These are phyloP conservation scores for Bipolaris cookei DNA, from an alignment of 2,329 filamentous ascomycete genomes.

Conservation along the genomic window DNA sequence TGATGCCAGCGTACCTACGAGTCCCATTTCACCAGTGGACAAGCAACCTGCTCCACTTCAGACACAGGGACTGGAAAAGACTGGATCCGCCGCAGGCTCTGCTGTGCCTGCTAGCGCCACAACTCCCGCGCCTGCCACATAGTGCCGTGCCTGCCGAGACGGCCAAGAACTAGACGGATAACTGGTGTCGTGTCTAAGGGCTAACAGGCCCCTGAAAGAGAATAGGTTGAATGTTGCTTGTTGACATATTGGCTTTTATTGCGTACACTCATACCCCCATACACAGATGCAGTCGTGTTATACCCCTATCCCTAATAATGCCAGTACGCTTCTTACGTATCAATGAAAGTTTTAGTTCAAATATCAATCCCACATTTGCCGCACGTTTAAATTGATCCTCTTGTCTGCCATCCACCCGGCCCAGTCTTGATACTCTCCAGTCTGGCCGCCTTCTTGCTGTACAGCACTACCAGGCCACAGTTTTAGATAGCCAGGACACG, in stretches of 20 bases:
- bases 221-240: neutral
- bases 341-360: neutral
- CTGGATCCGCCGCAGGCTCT: conserved; percentile 16
- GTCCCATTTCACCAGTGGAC: conserved; percentile 38
- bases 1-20: conserved; percentile 42
- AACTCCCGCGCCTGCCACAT: conserved; percentile 20
- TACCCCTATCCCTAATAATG: conserved; percentile 6
- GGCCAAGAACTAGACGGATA: conserved; percentile 34
- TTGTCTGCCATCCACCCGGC: conserved; percentile 87
- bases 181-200: neutral
- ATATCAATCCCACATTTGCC: conserved; percentile 74
- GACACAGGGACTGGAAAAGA: conserved; percentile 41
- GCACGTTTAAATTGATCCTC: conserved; percentile 88
- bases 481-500: conserved; percentile 76
- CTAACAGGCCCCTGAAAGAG: neutral
- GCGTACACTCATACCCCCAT: conserved; percentile 8
- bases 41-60: conserved; percentile 38
- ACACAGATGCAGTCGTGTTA: neutral
- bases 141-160: conserved; percentile 40
- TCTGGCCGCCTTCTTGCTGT: conserved; percentile 46
- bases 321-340: neutral
- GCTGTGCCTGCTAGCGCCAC: conserved; percentile 13
- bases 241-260: neutral
- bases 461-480: conserved; percentile 70
- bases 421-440: conserved; percentile 68